phyloP scores from a whole-genome alignment of 2,329 filamentous ascomycete genomes.

The Phaeophleospora eucalypticola region DNA sequence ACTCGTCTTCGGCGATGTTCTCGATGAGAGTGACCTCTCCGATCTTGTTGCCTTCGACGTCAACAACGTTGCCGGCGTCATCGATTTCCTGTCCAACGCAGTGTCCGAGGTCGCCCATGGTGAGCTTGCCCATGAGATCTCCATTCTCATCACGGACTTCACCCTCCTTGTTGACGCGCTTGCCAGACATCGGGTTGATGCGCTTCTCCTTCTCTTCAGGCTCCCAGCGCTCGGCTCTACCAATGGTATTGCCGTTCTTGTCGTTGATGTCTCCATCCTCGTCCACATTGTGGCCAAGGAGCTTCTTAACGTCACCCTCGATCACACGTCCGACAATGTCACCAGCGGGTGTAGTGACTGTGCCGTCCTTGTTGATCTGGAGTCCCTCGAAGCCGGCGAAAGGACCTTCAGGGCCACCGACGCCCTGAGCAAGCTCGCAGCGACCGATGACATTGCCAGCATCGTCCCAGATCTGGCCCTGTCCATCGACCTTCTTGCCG shows the following conservation, averaged over 20 bases:
- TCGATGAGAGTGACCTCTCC: slow-evolving; percentile 60
- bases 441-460: slow-evolving; percentile 58
- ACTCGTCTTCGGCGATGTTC: slow-evolving; percentile 50
- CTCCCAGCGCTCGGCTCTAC: slow-evolving; percentile 52
- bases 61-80: slow-evolving; percentile 50
- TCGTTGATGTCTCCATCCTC: slow-evolving; percentile 51
- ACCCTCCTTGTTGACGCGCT: slow-evolving; percentile 51
- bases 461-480: slow-evolving; percentile 62
- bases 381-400: slow-evolving; percentile 59
- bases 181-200: slow-evolving; percentile 58
- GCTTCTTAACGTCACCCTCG: slow-evolving; percentile 50
- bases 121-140: slow-evolving; percentile 48
- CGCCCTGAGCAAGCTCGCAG: slow-evolving; percentile 54
- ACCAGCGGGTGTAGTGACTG: slow-evolving; percentile 46
- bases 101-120: slow-evolving; percentile 49
- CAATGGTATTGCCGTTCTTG: slow-evolving; percentile 52
- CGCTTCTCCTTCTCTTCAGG: slow-evolving; percentile 52
- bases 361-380: slow-evolving; percentile 55
- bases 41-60: slow-evolving; percentile 58
- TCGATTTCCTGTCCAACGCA: slow-evolving; percentile 51
- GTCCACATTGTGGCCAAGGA: slow-evolving; percentile 48
- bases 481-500: slow-evolving; percentile 59
- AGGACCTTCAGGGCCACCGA: slow-evolving; percentile 48
- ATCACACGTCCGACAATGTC: slow-evolving; percentile 48
- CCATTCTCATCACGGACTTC: slow-evolving; percentile 51